Percentiles rank a stretch among this genome's conserved stretches.
phyloP scores from a whole-genome alignment of 2,329 filamentous ascomycete species.

The Venturia aucupariae region DNA sequence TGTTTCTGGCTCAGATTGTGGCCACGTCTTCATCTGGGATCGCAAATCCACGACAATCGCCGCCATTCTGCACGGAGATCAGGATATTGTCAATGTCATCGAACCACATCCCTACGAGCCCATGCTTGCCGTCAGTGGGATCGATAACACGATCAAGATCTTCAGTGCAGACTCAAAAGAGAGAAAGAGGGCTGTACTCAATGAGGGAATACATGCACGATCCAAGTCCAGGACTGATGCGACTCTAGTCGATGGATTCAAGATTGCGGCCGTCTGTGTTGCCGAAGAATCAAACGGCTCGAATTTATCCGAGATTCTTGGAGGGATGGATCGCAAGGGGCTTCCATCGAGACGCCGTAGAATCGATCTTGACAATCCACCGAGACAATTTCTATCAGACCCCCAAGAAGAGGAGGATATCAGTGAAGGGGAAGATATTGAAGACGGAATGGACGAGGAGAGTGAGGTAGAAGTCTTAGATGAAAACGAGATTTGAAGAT shows the following conservation, averaged over 20 bases:
- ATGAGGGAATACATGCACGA: neutral
- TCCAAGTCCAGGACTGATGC: neutral
- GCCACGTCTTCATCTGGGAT: conserved; percentile 62
- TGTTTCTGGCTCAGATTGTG: conserved; percentile 57
- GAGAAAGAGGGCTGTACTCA: neutral
- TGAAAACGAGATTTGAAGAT: neutral
- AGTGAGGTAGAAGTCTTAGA: neutral
- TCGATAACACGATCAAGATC: conserved; percentile 60
- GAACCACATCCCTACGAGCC: conserved; percentile 58
- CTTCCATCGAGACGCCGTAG: neutral
- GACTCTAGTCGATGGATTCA: neutral
- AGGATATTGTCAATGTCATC: conserved; percentile 58
- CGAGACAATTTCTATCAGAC: neutral
- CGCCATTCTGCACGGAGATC: conserved; percentile 57
- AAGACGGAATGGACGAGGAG: neutral
- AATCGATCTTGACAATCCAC: neutral
- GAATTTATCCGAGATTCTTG: neutral
- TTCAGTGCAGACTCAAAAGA: conserved; percentile 49
- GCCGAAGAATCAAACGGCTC: neutral
- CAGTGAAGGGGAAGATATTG: neutral
- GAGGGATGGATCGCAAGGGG: neutral
- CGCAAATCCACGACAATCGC: conserved; percentile 50
- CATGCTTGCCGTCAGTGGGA: conserved; percentile 56
- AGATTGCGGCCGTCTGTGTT: neutral
- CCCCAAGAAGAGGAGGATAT: neutral